phyloP scores from a whole-genome alignment of 306 rosid genomes.

The barrel medic (Medicago truncatula) region DNA sequence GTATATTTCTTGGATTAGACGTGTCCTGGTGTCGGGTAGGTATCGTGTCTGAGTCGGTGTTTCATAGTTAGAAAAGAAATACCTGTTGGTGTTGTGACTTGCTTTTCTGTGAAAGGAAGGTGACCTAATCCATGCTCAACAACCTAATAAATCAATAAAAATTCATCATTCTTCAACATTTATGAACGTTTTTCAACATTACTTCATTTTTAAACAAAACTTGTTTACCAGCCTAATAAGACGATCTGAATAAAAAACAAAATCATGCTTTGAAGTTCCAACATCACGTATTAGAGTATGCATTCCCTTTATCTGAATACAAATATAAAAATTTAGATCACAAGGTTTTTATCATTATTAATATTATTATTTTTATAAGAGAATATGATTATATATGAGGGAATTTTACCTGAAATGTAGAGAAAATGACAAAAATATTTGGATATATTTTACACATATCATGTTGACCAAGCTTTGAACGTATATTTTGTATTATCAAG shows the following conservation, averaged over 20 bases:
- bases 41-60: too few species aligned
- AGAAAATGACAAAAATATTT: conserved; percentile 67
- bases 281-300: conserved; percentile 90
- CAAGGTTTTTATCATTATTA: neutral
- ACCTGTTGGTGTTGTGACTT: conserved; percentile 89
- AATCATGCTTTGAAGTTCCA: conserved; percentile 80
- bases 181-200: conserved; percentile 10
- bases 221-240: conserved; percentile 74
- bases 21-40: too few species aligned
- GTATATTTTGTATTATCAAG: conserved; percentile 85
- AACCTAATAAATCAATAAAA: conserved; percentile 56
- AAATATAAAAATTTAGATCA: conserved; percentile 1
- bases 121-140: conserved; percentile 95
- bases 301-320: conserved; percentile 77
- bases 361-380: neutral
- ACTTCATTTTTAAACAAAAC: neutral
- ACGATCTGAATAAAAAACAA: conserved; percentile 79
- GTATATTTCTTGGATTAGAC: too few species aligned
- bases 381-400: neutral
- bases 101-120: conserved; percentile 87
- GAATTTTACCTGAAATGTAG: conserved; percentile 82
- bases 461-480: conserved; percentile 89
- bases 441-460: conserved; percentile 90
- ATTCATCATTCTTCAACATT: conserved; percentile 26
- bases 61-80: neutral